A percentile compares a stretch with the other conserved stretches of the same genome.
These are phyloP conservation scores for Collybia sp. DNA, from an alignment of 768 basidiomycete species.

Conservation along the genomic window DNA sequence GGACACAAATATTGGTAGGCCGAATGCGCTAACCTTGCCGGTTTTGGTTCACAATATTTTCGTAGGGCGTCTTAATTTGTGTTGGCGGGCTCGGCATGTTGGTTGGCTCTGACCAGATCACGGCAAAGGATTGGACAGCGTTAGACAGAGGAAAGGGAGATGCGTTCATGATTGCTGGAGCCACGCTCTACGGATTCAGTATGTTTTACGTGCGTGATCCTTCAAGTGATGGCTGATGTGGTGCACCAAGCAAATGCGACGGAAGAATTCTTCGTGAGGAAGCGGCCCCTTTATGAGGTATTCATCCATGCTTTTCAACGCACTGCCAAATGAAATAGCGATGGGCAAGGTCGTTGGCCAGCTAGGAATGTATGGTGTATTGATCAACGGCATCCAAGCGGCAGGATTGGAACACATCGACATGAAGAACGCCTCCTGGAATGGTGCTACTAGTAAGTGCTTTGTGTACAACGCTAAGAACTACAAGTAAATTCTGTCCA, in stretches of 20 bases:
- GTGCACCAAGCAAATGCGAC: conserved; percentile 68
- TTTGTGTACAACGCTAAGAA: neutral
- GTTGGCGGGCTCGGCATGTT: conserved; percentile 74
- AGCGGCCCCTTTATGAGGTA: conserved; percentile 74
- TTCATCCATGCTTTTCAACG: neutral
- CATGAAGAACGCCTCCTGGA: conserved; percentile 70
- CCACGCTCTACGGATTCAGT: conserved; percentile 86
- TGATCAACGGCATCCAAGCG: conserved; percentile 78
- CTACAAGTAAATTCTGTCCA: conserved; percentile 10
- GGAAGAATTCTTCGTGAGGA: conserved; percentile 83
- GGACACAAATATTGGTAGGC: conserved; percentile 75
- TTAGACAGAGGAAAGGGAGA: conserved; percentile 70
- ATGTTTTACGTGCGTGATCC: conserved; percentile 20
- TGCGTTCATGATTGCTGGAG: conserved; percentile 82
- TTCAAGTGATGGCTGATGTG: neutral
- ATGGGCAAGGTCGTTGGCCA: conserved; percentile 66
- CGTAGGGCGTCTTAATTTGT: conserved; percentile 69
- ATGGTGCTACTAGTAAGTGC: conserved; percentile 58
- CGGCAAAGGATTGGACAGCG: conserved; percentile 70
- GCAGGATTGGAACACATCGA: conserved; percentile 65
- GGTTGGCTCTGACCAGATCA: conserved; percentile 74
- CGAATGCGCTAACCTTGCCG: neutral
- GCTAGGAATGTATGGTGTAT: conserved; percentile 78
- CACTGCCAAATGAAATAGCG: too few species aligned
- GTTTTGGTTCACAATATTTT: neutral